Conservation (phyloP, 306 rosid genomes). For the Vachellia collinsii region DNA sequence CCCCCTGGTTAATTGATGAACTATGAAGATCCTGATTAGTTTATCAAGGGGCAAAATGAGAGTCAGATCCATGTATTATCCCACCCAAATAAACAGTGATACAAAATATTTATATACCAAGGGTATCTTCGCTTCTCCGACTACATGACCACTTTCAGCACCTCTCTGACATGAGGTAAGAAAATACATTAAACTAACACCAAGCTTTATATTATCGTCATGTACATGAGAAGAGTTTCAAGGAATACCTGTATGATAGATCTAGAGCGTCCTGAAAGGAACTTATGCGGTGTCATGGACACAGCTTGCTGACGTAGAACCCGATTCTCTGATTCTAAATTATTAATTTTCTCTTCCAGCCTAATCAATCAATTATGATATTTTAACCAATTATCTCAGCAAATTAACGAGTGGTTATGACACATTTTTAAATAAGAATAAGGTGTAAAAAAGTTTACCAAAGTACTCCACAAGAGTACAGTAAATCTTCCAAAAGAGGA, state of each 20-base stretch:
- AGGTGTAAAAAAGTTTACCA: conserved; percentile 17
- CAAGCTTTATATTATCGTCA: conserved; percentile 34
- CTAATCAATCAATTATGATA: conserved; percentile 50
- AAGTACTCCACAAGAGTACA: conserved; percentile 22
- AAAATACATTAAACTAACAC: conserved; percentile 31
- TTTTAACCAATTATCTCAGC: conserved; percentile 35
- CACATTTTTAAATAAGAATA: conserved; percentile 29
- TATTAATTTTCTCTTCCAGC: conserved; percentile 78
- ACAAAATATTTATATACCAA: conserved; percentile 54
- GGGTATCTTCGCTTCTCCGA: conserved; percentile 60
- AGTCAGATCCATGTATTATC: conserved; percentile 35
- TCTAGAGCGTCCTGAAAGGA: conserved; percentile 78
- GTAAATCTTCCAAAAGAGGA: conserved; percentile 26
- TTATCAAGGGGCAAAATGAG: conserved; percentile 38
- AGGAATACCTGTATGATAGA: conserved; percentile 73
- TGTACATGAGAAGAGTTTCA: conserved; percentile 9
- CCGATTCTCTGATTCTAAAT: conserved; percentile 79
- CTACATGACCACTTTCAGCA: conserved; percentile 66
- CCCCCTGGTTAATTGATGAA: conserved; percentile 64
- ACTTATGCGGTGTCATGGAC: conserved; percentile 80
- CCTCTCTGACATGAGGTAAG: conserved; percentile 63
- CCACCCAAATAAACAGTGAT: conserved; percentile 20
- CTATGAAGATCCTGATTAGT: conserved; percentile 64
- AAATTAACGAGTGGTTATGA: conserved; percentile 27
- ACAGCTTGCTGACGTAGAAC: conserved; percentile 83